Evolutionary conservation across 1,284 basidiomycete genomes (phyloP).

Genomic region (Sanghuangporus baumii): DNA sequence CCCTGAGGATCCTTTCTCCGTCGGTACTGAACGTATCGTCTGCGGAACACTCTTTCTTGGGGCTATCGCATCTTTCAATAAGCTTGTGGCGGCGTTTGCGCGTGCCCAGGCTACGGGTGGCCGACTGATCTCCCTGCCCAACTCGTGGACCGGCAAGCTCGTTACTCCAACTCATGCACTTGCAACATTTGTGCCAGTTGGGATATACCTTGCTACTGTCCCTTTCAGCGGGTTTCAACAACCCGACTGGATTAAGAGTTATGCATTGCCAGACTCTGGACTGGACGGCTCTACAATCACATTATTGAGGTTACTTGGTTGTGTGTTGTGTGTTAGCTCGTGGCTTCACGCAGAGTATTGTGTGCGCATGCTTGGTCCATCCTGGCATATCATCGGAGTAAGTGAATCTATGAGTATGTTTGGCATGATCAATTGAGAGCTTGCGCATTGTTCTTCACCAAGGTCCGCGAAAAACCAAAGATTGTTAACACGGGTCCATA

Average conservation of each 20-base stretch:
- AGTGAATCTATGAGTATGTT: conserved; percentile 7
- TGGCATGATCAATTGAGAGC: not conserved
- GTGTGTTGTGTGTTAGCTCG: conserved; percentile 22
- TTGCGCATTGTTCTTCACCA: not conserved
- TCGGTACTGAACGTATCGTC: not conserved
- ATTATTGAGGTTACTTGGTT: conserved; percentile 24
- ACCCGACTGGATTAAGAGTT: conserved; percentile 28
- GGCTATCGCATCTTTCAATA: not conserved
- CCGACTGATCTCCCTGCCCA: conserved; percentile 17
- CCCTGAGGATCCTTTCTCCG: not conserved
- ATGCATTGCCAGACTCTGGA: conserved; percentile 24
- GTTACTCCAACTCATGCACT: conserved; percentile 27
- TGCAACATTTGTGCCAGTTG: conserved; percentile 22
- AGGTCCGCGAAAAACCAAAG: conserved; percentile 29
- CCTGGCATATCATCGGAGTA: conserved; percentile 29
- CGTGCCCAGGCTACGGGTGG: conserved; percentile 20
- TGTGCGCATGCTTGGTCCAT: conserved; percentile 22
- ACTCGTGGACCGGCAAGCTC: conserved; percentile 23
- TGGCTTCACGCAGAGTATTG: conserved; percentile 17
- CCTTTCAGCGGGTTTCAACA: conserved; percentile 28
- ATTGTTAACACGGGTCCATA: conserved; percentile 28
- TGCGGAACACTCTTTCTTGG: not conserved
- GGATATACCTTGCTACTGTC: conserved; percentile 25
- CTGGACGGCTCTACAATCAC: conserved; percentile 20
- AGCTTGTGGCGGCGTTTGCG: not conserved